These are phyloP conservation scores for Parsonsia alboflavescens DNA, from an alignment of 257 asterid species.

Conservation along the genomic window DNA sequence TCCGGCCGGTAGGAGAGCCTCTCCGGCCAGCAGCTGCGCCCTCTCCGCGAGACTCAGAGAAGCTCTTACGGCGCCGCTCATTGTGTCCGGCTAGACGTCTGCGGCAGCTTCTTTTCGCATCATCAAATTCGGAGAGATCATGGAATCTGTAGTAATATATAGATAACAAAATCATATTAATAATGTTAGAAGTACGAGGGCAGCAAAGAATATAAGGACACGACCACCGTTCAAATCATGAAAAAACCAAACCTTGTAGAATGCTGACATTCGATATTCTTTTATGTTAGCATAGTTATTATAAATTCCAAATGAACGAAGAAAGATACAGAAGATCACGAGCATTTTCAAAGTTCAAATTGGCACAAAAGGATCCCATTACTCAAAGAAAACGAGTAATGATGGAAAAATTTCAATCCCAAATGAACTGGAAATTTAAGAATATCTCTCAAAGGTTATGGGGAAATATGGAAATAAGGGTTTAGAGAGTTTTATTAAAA, in stretches of 20 bases:
- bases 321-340: too few species aligned
- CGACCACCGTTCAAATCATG: background rate
- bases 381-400: background rate
- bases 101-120: constrained; percentile 50
- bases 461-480: background rate
- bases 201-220: background rate
- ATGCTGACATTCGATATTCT: background rate
- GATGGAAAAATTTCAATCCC: background rate
- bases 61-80: constrained; percentile 9
- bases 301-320: too few species aligned
- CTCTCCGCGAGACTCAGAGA: constrained; percentile 11
- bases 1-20: constrained; percentile 5
- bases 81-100: constrained; percentile 45
- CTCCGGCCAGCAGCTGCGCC: constrained; percentile 2
- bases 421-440: background rate
- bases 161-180: too few species aligned
- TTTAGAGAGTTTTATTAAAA: constrained; percentile 3
- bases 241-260: too few species aligned
- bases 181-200: background rate
- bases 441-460: background rate
- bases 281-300: too few species aligned
- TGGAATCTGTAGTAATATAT: constrained; percentile 33
- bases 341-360: background rate
- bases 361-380: background rate
- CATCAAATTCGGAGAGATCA: constrained; percentile 44